Percentiles rank a stretch among this genome's conserved stretches.
Conservation (phyloP, 2,329 filamentous ascomycete species). For the Hypoxylon sp. region DNA sequence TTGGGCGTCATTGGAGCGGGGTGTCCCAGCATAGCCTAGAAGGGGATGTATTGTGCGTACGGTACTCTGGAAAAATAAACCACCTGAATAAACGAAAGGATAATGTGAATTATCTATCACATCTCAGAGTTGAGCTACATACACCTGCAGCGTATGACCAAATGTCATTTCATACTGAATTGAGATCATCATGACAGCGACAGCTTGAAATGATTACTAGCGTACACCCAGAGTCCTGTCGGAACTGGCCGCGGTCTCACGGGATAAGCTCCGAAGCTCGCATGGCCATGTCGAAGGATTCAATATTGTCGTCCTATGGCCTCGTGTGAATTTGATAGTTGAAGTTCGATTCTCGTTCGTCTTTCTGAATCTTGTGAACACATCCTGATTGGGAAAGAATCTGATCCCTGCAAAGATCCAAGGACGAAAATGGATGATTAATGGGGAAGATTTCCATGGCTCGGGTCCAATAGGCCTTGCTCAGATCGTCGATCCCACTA, state of each 20-base stretch:
- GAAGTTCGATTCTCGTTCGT: slow-evolving; percentile 12
- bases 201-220: background rate
- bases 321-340: slow-evolving; percentile 8
- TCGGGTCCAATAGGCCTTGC: slow-evolving; percentile 37
- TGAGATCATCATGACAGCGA: background rate
- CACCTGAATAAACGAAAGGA: no score
- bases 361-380: slow-evolving; percentile 14
- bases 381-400: slow-evolving; percentile 24
- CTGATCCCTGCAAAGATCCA: slow-evolving; percentile 14
- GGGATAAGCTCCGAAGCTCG: background rate
- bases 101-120: background rate
- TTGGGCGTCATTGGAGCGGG: slow-evolving; percentile 35
- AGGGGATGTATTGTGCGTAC: slow-evolving; percentile 5
- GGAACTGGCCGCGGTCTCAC: background rate
- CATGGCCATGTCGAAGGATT: no score
- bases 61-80: background rate
- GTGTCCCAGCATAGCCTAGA: slow-evolving; percentile 15
- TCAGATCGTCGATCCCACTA: slow-evolving; percentile 37
- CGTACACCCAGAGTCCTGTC: no score
- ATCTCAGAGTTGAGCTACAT: slow-evolving; percentile 10
- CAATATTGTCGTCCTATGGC: no score
- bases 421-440: slow-evolving; percentile 29
- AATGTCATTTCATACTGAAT: no score
- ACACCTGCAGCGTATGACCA: slow-evolving; percentile 5
- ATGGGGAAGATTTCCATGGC: slow-evolving; percentile 34